Conservation (phyloP, 2,329 filamentous ascomycete genomes). For the Aspergillus neotritici region DNA sequence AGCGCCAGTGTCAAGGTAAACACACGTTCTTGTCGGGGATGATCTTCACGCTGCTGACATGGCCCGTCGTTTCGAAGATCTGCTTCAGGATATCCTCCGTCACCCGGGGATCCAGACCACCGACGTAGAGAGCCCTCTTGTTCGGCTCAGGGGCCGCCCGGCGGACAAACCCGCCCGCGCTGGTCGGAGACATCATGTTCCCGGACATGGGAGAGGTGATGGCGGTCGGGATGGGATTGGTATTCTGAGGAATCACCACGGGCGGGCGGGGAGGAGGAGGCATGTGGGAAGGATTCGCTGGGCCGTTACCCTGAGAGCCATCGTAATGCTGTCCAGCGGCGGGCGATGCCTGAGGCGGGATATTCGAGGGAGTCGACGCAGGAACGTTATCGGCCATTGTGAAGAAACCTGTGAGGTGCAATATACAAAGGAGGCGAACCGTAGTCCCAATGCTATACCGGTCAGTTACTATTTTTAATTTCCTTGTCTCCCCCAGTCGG, state of each 20-base stretch:
- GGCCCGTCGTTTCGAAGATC: conserved; percentile 97
- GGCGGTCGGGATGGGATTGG: conserved; percentile 86
- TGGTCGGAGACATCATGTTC: conserved; percentile 77
- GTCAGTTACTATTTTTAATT: no score
- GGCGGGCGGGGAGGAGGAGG: conserved; percentile 80
- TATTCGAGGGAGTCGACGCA: conserved; percentile 57
- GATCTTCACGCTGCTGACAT: conserved; percentile 98
- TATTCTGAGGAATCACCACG: conserved; percentile 88
- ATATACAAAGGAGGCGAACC: conserved; percentile 19
- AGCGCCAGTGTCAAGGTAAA: conserved; percentile 21
- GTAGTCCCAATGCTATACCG: background rate
- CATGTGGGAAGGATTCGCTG: conserved; percentile 70
- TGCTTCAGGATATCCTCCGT: conserved; percentile 95
- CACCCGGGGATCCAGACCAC: conserved; percentile 87
- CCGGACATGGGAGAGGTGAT: conserved; percentile 82
- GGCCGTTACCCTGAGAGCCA: conserved; percentile 62
- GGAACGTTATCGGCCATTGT: conserved; percentile 74
- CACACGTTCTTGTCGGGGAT: conserved; percentile 99
- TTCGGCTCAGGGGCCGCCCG: conserved; percentile 96
- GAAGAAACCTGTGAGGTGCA: conserved; percentile 20
- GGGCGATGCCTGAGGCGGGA: conserved; percentile 63
- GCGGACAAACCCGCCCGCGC: conserved; percentile 72
- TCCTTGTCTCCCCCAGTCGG: background rate
- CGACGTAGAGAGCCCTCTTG: conserved; percentile 94
- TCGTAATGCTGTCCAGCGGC: conserved; percentile 68